Evolutionary conservation across 129 eudicot genomes (phyloP), one percentile per base, ranked within the genome.

Genomic region (Scalesia atractyloides): DNA sequence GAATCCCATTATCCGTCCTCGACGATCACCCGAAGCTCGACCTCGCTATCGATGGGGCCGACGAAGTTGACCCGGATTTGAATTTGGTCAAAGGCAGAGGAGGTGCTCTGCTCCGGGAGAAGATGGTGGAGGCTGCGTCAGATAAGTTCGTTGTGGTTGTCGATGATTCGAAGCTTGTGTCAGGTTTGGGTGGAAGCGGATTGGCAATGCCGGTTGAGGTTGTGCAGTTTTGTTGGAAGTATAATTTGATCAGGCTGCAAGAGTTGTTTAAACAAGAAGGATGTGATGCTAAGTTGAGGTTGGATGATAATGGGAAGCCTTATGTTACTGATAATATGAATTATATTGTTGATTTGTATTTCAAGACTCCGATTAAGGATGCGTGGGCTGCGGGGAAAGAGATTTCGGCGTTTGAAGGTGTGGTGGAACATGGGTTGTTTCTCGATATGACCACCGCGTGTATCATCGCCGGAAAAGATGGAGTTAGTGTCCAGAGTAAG

Each of bases 201-300:
- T 75, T 94, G 41, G 98, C 98, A 14, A 94, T 94, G 98, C 98
- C 98, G 11, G 98, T 94, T n/a, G 98, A 94, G 39, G 98, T 94
- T 5, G 98, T 94, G 22, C 97, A 90, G 61, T 94, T 94, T 75
- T 94, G 98, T 68, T 94, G 98, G 98, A 88, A 94, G 69, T 89
- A 89, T 69, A 89, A 90, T 83, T 61, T 87, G 76, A 81, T 84
- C 7, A 77, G 98, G 43, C 74, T 89, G 36, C 84, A 85, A 49
- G 92, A 86, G 14, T 22, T 93, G 75, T 93, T 93, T 44, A 86
- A 85, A 70, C 82, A 75, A 15, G 90, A 85, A 69, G 95, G 94
- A 9, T 82, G 86, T 44, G 98, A 89, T 47, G 98, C 98, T 0
- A 94, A 88, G 47, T 77, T 94, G 73, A 84, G 97, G 74, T 76